Evolutionary conservation across 495 filamentous ascomycete species (phyloP).

Genomic region (Amphirosellinia nigrospora): DNA sequence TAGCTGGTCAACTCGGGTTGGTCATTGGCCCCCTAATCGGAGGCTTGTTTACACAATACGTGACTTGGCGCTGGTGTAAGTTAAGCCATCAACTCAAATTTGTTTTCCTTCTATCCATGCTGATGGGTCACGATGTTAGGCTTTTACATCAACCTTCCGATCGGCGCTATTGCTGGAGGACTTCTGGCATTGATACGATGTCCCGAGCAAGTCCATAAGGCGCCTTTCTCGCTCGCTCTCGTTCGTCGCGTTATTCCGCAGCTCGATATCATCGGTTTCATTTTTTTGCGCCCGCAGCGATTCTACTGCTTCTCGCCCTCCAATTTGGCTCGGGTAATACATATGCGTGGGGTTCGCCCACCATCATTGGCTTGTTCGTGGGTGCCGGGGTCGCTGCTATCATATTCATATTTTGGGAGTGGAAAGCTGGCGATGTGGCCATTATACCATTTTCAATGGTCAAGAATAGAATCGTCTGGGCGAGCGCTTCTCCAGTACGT

Average conservation of each 20-base stretch:
- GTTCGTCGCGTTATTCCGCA: conserved; percentile 35
- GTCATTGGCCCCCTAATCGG: conserved; percentile 60
- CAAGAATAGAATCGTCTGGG: conserved; percentile 39
- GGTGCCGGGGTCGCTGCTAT: conserved; percentile 51
- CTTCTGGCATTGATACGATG: conserved; percentile 51
- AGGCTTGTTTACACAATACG: conserved; percentile 67
- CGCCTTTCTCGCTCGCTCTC: conserved; percentile 29
- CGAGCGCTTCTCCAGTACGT: conserved; percentile 36
- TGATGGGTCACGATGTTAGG: conserved; percentile 18
- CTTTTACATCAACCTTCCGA: conserved; percentile 72
- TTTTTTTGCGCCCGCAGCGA: conserved; percentile 55
- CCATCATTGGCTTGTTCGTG: conserved; percentile 48
- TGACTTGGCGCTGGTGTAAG: conserved; percentile 55
- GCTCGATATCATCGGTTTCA: conserved; percentile 58
- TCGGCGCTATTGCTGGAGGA: conserved; percentile 57
- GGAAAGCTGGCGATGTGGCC: conserved; percentile 54
- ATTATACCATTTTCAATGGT: conserved; percentile 46
- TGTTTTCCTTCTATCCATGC: not conserved
- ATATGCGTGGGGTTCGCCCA: conserved; percentile 54
- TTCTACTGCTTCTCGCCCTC: conserved; percentile 57
- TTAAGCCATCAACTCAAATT: not conserved
- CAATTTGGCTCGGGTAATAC: conserved; percentile 57
- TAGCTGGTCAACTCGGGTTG: conserved; percentile 46
- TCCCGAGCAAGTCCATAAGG: conserved; percentile 44
- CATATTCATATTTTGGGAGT: conserved; percentile 56